These are phyloP conservation scores for Pythium biforme DNA, from an alignment of 352 stramenopile genomes.

Conservation along the genomic window DNA sequence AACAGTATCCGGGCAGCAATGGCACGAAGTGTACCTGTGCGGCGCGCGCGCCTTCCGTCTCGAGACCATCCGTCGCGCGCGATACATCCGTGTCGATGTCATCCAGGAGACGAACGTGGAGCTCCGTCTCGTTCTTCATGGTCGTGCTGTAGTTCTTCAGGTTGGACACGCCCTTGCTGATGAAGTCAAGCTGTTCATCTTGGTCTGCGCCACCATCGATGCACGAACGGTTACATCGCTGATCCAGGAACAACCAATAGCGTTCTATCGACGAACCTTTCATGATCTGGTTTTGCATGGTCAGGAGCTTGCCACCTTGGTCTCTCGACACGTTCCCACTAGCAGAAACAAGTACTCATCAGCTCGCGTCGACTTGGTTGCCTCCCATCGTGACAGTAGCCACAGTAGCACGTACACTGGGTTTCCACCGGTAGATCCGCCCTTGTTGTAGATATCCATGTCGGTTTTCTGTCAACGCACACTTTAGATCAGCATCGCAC, in stretches of 20 bases:
- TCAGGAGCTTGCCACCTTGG: constrained; percentile 53
- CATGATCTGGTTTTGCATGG: constrained; percentile 90
- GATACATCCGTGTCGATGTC: constrained; percentile 90
- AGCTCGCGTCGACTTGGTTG: background rate
- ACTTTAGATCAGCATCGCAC: background rate
- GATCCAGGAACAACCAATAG: background rate
- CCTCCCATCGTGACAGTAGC: background rate
- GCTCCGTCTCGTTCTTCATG: constrained; percentile 88
- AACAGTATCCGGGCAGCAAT: background rate
- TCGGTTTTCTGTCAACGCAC: constrained; percentile 48
- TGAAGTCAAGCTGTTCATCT: constrained; percentile 83
- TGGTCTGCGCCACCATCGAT: constrained; percentile 46
- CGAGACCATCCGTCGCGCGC: constrained; percentile 79
- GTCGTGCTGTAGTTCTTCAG: constrained; percentile 83
- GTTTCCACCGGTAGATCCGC: constrained; percentile 27
- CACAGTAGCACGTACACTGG: constrained; percentile 19
- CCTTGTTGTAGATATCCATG: constrained; percentile 77
- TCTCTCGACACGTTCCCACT: constrained; percentile 32
- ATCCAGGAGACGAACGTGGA: constrained; percentile 86
- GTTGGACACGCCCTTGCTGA: constrained; percentile 79
- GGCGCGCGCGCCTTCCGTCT: constrained; percentile 77
- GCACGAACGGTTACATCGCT: too few species aligned
- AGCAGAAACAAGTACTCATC: background rate
- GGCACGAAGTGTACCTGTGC: constrained; percentile 31
- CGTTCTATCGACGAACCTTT: constrained; percentile 39